Evolutionary conservation across 768 basidiomycete species (phyloP).

Genomic region (Mycena metata): DNA sequence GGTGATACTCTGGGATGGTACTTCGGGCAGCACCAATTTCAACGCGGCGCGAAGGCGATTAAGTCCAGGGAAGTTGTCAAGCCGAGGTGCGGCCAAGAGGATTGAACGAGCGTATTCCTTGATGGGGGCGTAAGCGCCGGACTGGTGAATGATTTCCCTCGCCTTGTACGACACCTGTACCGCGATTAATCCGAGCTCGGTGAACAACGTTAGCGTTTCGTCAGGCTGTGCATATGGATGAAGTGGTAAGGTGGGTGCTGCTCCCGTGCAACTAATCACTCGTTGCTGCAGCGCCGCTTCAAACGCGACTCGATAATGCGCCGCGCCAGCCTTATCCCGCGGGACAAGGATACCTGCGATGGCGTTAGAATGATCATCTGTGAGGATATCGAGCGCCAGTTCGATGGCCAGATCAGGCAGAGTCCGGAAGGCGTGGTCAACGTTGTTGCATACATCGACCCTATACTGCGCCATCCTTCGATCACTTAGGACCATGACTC

Average conservation of each 20-base stretch:
- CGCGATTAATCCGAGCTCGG: conserved; percentile 3
- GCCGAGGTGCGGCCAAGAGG: neutral
- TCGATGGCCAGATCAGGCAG: conserved; percentile 17
- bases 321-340: neutral
- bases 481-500: conserved; percentile 2
- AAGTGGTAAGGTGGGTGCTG: neutral
- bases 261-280: too few species aligned
- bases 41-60: conserved; percentile 1
- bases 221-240: neutral
- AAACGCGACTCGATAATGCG: conserved; percentile 19
- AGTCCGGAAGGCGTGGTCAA: conserved; percentile 3
- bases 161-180: neutral
- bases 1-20: conserved; percentile 1
- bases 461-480: neutral
- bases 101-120: conserved; percentile 15
- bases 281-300: conserved; percentile 4
- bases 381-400: conserved; percentile 16
- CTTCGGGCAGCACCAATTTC: neutral
- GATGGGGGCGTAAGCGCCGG: conserved; percentile 21
- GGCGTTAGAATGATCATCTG: conserved; percentile 13
- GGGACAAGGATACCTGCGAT: conserved; percentile 20
- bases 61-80: neutral
- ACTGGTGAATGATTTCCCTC: neutral
- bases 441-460: neutral
- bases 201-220: neutral